A percentile compares a stretch with the other conserved stretches of the same genome.
Evolutionary conservation across 371 early-diverging fungal genomes (phyloP).

Genomic region (Sporodiniella umbellata): DNA sequence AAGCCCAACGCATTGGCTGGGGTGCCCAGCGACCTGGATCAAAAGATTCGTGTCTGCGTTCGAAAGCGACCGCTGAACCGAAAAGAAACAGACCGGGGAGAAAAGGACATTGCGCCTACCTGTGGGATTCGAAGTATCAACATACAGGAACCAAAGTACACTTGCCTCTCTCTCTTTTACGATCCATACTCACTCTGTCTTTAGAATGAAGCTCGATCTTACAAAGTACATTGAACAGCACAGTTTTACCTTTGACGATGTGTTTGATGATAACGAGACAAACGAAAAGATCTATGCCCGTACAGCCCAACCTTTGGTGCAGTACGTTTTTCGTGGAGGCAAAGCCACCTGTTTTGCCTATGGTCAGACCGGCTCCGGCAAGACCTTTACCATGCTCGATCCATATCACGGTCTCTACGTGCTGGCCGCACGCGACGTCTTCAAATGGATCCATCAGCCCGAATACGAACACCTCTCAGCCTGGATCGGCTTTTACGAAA

Average conservation of each 20-base stretch:
- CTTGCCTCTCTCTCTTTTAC: background rate
- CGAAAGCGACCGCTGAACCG: constrained; percentile 87
- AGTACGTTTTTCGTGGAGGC: constrained; percentile 89
- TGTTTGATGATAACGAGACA: constrained; percentile 74
- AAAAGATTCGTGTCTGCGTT: constrained; percentile 91
- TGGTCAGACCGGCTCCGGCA: constrained; percentile 97
- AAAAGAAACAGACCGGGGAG: constrained; percentile 72
- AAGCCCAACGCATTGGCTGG: background rate
- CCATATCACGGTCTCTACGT: constrained; percentile 84
- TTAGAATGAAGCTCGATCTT: constrained; percentile 90
- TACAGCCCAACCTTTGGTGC: constrained; percentile 87
- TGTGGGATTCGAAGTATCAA: constrained; percentile 63
- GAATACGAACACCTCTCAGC: constrained; percentile 75
- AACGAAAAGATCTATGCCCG: constrained; percentile 89
- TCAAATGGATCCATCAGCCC: constrained; percentile 67
- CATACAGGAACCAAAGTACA: constrained; percentile 85
- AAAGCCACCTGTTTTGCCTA: constrained; percentile 98
- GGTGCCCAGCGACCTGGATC: constrained; percentile 45
- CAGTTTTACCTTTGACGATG: constrained; percentile 92
- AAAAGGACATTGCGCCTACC: constrained; percentile 76
- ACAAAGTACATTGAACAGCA: constrained; percentile 93
- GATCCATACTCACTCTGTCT: no score
- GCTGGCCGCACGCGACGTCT: constrained; percentile 89
- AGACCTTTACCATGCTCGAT: constrained; percentile 98
- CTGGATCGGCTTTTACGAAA: constrained; percentile 93